Evolutionary conservation across 1,284 basidiomycete species (phyloP), one percentile per base, ranked within the genome.

Genomic region (Marasmius sp.): DNA sequence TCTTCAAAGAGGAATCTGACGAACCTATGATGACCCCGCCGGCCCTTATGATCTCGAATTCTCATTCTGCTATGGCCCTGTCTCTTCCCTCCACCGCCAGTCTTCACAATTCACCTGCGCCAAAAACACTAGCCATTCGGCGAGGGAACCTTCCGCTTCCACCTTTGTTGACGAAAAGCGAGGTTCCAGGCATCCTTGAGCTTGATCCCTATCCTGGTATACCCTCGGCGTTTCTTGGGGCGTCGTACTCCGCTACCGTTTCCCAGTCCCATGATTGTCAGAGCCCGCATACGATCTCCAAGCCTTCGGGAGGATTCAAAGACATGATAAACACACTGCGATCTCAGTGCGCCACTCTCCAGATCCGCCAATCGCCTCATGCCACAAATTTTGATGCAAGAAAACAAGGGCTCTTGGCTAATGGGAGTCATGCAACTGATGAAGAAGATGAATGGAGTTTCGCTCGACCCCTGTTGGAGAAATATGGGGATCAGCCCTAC

Each of bases 141-240:
- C 78, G 87, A 61, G 87, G 88, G 45, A 81, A 79, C 69, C 75
- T 75, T 48, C 65, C 74, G 7, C 77, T 80, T 16, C 69, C 80
- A 37, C 74, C 78, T 3, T 70, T 88, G 43, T 67, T 73, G 27
- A 61, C 84, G 36, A 71, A 71, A 51, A 65, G 68, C 49, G 66
- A 68, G 45, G 50, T 65, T n/a, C 66, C 69, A 20, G 65, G 67
- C 73, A 38, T 12, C 8, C n/a, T 47, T 11, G 59, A 61, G 18
- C 34, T 52, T 52, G 65, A 69, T 63, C 65, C 77, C 45, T 88
- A 88, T 71, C 85, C 87, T 39, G 78, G 77, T 58, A 85, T 88
- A 49, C 87, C 87, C 16, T 84, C 85, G 20, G 82, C 86, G 12
- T 88, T 88, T 72, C 71, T 82, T 18, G 85, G 86, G 4, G 81